These are phyloP conservation scores for Magnolia kwangsiensis DNA, from an alignment of 164 flowering plant species.

Conservation along the genomic window DNA sequence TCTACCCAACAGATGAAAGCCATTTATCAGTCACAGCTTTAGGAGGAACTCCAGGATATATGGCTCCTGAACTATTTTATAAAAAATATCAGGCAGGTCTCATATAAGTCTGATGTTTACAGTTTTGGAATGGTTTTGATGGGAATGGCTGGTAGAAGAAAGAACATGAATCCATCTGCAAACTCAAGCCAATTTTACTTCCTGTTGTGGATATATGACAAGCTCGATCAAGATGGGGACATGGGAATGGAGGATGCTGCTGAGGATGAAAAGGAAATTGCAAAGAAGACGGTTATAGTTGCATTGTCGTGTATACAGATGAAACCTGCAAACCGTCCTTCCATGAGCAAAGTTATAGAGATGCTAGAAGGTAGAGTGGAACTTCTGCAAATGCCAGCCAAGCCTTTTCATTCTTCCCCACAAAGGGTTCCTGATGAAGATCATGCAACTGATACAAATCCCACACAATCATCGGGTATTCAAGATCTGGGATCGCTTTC, in stretches of 20 bases:
- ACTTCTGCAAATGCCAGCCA: too few relatives aligned
- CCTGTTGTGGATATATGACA: slow-evolving; percentile 6
- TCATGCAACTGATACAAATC: too few relatives aligned
- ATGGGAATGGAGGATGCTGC: neutral
- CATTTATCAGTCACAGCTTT: neutral
- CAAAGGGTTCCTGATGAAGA: too few relatives aligned
- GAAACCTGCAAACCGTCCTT: slow-evolving; percentile 10
- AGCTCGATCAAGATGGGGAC: neutral
- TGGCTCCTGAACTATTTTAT: too few relatives aligned
- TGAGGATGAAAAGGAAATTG: slow-evolving; percentile 6
- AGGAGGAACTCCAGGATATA: slow-evolving; percentile 11
- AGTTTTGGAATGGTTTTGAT: too few relatives aligned
- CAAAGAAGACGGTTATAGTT: neutral
- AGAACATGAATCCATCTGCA: neutral
- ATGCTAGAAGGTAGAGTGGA: too few relatives aligned
- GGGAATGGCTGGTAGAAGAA: too few relatives aligned
- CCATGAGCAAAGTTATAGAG: slow-evolving; percentile 19
- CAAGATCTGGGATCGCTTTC: neutral
- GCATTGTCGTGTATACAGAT: slow-evolving; percentile 15
- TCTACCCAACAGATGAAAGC: neutral
- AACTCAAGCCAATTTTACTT: slow-evolving; percentile 1
- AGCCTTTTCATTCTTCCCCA: too few relatives aligned
- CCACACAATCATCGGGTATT: neutral
- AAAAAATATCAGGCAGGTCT: too few relatives aligned
- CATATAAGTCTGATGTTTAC: too few relatives aligned